Evolutionary conservation across 2,329 filamentous ascomycete genomes (phyloP).

Genomic region (Tolypocladium tropicale): DNA sequence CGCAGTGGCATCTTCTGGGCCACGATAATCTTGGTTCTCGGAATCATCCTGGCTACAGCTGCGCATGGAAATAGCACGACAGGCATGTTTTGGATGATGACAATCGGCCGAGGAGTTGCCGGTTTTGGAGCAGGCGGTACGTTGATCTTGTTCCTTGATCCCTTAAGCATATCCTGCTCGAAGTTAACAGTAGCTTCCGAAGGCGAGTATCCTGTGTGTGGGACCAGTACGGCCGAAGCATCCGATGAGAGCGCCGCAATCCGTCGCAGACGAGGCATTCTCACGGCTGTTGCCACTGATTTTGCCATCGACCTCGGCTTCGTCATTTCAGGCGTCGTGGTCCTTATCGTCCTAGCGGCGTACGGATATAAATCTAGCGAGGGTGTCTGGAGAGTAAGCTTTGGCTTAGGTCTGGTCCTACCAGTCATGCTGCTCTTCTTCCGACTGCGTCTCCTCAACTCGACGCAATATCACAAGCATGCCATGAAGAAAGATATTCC

Average conservation of each 20-base stretch:
- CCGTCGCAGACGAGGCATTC: conserved; percentile 16
- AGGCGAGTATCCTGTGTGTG: conserved; percentile 21
- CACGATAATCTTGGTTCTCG: conserved; percentile 33
- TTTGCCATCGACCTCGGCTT: conserved; percentile 22
- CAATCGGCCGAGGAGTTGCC: conserved; percentile 33
- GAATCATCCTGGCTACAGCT: conserved; percentile 32
- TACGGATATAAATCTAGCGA: conserved; percentile 20
- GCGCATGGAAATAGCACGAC: conserved; percentile 28
- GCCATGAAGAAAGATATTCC: conserved; percentile 15
- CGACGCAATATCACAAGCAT: conserved; percentile 24
- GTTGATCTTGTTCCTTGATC: not conserved
- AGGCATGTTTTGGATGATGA: conserved; percentile 42
- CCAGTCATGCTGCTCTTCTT: conserved; percentile 44
- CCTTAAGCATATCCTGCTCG: not conserved
- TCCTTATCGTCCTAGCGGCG: conserved; percentile 32
- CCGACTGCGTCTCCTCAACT: conserved; percentile 40
- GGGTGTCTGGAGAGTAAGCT: conserved; percentile 32
- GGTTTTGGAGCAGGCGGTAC: conserved; percentile 32
- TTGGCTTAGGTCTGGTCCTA: conserved; percentile 12
- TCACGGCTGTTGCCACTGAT: conserved; percentile 30
- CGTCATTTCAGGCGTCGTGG: conserved; percentile 31
- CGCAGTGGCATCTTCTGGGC: conserved; percentile 34
- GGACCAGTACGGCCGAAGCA: conserved; percentile 15
- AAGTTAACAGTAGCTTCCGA: not conserved
- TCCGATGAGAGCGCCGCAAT: conserved; percentile 15